phyloP scores from a whole-genome alignment of 495 filamentous ascomycete species.

The Thermothielavioides terrestris region DNA sequence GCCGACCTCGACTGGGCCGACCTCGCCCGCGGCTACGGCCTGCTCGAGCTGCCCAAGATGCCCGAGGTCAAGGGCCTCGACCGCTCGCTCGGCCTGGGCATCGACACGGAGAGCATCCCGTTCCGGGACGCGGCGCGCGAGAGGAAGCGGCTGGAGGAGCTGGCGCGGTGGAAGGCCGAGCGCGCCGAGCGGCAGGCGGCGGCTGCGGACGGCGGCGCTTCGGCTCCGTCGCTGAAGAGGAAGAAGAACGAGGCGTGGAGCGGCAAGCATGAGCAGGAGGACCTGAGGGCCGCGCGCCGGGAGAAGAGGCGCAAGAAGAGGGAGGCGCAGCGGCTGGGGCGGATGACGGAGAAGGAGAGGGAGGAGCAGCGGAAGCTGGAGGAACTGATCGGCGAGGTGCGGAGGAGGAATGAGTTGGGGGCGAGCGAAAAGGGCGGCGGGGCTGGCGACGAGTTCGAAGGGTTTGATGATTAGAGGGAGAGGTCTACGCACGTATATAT shows the following conservation, averaged over 20 bases:
- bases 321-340: constrained; percentile 57
- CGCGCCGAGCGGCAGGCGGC: constrained; percentile 31
- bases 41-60: constrained; percentile 88
- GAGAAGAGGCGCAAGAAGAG: constrained; percentile 67
- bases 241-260: constrained; percentile 71
- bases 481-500: too few relatives aligned
- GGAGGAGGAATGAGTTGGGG: constrained; percentile 46
- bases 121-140: constrained; percentile 78
- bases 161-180: constrained; percentile 25
- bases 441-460: constrained; percentile 34
- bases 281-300: constrained; percentile 53
- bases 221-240: constrained; percentile 31
- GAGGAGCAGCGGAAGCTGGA: constrained; percentile 61
- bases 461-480: constrained; percentile 33
- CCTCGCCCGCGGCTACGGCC: constrained; percentile 66
- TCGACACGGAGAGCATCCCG: constrained; percentile 57
- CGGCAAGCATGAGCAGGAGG: constrained; percentile 63
- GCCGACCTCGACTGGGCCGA: constrained; percentile 75
- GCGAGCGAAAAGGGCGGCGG: constrained; percentile 26
- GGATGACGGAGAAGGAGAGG: constrained; percentile 67
- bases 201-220: constrained; percentile 40
- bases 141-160: constrained; percentile 50
- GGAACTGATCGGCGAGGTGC: constrained; percentile 61
- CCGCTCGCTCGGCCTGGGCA: constrained; percentile 69
- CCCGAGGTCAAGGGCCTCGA: constrained; percentile 73